Evolutionary conservation across 495 filamentous ascomycete species (phyloP).

Genomic region (Penicillium alfredii): DNA sequence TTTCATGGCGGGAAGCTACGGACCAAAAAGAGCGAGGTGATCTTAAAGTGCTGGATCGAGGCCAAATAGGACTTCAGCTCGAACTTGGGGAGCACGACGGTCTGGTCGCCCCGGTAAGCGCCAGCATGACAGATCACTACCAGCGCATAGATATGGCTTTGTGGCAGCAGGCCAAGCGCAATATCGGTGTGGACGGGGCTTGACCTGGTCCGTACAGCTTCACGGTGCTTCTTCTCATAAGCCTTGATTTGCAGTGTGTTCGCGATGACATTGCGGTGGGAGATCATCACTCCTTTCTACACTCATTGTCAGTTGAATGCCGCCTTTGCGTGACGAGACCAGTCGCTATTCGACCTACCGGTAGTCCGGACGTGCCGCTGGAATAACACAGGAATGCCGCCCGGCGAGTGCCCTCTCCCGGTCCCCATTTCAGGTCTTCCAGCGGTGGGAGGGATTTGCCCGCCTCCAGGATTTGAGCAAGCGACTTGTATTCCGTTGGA

Average conservation of each 20-base stretch:
- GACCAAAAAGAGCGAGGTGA: slow-evolving; percentile 62
- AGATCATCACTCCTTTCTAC: slow-evolving; percentile 93
- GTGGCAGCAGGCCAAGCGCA: slow-evolving; percentile 67
- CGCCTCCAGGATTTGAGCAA: slow-evolving; percentile 60
- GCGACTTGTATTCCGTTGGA: slow-evolving; percentile 57
- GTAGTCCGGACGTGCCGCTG: slow-evolving; percentile 80
- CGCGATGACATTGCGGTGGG: slow-evolving; percentile 81
- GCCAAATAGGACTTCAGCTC: slow-evolving; percentile 61
- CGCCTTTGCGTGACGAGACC: too few relatives aligned
- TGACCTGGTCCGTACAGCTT: too few relatives aligned
- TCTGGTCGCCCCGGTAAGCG: slow-evolving; percentile 68
- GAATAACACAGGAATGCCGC: slow-evolving; percentile 86
- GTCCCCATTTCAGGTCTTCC: slow-evolving; percentile 60
- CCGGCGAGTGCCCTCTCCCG: slow-evolving; percentile 69
- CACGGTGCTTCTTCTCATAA: slow-evolving; percentile 48
- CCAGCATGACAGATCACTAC: slow-evolving; percentile 67
- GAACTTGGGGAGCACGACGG: slow-evolving; percentile 80
- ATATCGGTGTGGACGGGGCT: slow-evolving; percentile 50
- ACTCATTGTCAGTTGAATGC: slow-evolving; percentile 1
- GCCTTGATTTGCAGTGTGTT: slow-evolving; percentile 63
- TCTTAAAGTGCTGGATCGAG: slow-evolving; percentile 68
- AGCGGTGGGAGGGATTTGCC: slow-evolving; percentile 58
- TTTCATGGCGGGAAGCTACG: slow-evolving; percentile 15
- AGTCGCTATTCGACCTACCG: slow-evolving; percentile 50
- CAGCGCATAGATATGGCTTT: slow-evolving; percentile 82